These are phyloP conservation scores for Blastobotrys serpentis DNA, from an alignment of 1,139 yeast genomes.

Conservation along the genomic window DNA sequence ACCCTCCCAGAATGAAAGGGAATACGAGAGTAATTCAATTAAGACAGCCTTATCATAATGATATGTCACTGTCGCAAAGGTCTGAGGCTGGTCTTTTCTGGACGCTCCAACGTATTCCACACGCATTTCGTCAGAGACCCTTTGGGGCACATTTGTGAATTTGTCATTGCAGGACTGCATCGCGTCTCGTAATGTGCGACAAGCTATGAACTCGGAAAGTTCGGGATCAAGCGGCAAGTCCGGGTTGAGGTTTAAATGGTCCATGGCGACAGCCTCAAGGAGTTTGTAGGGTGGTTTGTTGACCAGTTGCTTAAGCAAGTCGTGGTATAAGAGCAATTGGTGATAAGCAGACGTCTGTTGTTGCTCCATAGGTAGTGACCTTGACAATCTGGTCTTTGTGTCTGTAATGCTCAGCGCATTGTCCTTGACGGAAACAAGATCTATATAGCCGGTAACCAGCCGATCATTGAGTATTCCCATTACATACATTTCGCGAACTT, in stretches of 20 bases:
- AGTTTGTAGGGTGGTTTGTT: neutral
- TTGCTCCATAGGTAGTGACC: slow-evolving; percentile 24
- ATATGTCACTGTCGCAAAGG: slow-evolving; percentile 25
- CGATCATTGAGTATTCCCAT: slow-evolving; percentile 29
- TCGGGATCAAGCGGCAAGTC: slow-evolving; percentile 8
- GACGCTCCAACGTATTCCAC: slow-evolving; percentile 26
- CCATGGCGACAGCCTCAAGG: neutral
- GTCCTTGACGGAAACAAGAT: slow-evolving; percentile 22
- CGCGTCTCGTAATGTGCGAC: neutral
- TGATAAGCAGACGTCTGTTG: slow-evolving; percentile 36
- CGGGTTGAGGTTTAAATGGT: slow-evolving; percentile 7
- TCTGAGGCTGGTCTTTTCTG: slow-evolving; percentile 15
- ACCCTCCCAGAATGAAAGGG: slow-evolving; percentile 34
- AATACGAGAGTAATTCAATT: slow-evolving; percentile 26
- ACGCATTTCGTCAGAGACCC: slow-evolving; percentile 18
- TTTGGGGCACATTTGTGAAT: neutral
- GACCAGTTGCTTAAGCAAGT: slow-evolving; percentile 26
- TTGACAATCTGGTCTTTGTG: slow-evolving; percentile 33
- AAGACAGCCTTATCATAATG: slow-evolving; percentile 23
- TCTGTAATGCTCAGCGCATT: slow-evolving; percentile 30
- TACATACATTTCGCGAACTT: slow-evolving; percentile 37
- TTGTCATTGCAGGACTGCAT: neutral
- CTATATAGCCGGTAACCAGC: slow-evolving; percentile 36
- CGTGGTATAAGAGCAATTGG: slow-evolving; percentile 36
- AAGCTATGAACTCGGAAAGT: slow-evolving; percentile 3